A percentile compares a stretch with the other conserved stretches of the same genome.
Conservation (phyloP, 371 early-diverging fungal genomes). For the Entomophthora muscae region DNA sequence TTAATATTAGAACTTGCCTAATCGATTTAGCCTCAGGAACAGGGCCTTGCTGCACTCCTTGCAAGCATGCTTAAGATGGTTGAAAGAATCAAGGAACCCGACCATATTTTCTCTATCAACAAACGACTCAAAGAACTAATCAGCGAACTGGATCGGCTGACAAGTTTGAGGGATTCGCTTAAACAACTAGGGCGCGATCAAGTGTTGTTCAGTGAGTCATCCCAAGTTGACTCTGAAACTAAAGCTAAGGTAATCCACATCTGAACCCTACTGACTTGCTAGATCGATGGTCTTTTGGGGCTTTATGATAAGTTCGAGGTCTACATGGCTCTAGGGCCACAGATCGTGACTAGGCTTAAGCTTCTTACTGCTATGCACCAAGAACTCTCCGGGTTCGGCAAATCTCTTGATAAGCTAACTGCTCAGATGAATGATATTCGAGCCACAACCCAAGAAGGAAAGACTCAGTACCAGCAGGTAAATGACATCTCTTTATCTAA, state of each 20-base stretch:
- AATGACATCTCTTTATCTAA: background rate
- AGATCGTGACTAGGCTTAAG: background rate
- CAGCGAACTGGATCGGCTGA: conserved; percentile 3
- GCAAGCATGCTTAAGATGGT: background rate
- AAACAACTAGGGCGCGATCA: background rate
- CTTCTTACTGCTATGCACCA: background rate
- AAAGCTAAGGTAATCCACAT: conserved; percentile 5
- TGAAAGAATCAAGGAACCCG: background rate
- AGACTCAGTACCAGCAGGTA: background rate
- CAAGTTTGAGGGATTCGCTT: background rate
- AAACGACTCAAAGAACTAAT: background rate
- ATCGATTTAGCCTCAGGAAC: background rate
- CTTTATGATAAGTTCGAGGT: background rate
- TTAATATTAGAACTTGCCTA: background rate
- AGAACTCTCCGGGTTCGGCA: background rate
- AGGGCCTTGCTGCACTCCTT: background rate
- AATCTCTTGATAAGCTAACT: background rate
- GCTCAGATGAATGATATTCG: background rate
- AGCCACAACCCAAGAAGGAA: background rate
- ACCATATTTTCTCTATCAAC: background rate
- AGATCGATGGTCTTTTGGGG: conserved; percentile 1
- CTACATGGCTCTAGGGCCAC: background rate
- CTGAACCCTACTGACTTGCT: background rate
- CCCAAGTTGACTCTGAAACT: conserved; percentile 1
- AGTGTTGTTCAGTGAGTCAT: background rate